Conservation (phyloP, 1,139 yeast species). For the Zygosaccharomyces pseudobailii region DNA sequence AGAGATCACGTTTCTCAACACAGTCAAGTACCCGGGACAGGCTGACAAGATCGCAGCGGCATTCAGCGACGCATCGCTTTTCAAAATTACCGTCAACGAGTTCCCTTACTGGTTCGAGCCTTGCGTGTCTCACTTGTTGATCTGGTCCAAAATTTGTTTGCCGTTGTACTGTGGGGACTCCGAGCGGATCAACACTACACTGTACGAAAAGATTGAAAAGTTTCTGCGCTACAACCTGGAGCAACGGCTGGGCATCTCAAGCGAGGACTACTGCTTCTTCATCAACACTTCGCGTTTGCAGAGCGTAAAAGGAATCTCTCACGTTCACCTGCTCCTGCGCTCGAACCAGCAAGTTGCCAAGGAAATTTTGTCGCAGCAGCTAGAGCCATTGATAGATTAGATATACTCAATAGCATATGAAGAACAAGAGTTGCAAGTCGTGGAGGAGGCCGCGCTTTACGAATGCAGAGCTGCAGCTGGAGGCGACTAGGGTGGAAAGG, state of each 20-base stretch:
- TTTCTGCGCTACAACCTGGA: slow-evolving; percentile 19
- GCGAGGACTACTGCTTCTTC: slow-evolving; percentile 44
- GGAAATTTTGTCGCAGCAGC: slow-evolving; percentile 1
- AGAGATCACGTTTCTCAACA: slow-evolving; percentile 19
- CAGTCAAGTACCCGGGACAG: slow-evolving; percentile 11
- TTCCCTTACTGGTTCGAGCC: slow-evolving; percentile 40
- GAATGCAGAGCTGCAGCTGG: not conserved
- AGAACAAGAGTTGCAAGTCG: not conserved
- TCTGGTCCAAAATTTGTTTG: slow-evolving; percentile 42
- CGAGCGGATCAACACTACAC: slow-evolving; percentile 8
- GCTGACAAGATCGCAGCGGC: slow-evolving; percentile 15
- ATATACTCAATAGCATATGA: not conserved
- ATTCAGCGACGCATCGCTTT: slow-evolving; percentile 15
- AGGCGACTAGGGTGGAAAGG: not conserved
- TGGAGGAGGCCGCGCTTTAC: not conserved
- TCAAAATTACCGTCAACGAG: slow-evolving; percentile 34
- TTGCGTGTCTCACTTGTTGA: slow-evolving; percentile 37
- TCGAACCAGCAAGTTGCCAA: slow-evolving; percentile 6
- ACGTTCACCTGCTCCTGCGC: slow-evolving; percentile 51
- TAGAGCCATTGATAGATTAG: slow-evolving; percentile 2
- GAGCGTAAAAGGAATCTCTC: slow-evolving; percentile 56
- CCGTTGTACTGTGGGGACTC: slow-evolving; percentile 30
- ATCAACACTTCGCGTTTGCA: slow-evolving; percentile 59
- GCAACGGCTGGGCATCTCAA: slow-evolving; percentile 10
- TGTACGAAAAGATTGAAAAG: slow-evolving; percentile 17